These are phyloP conservation scores for Gossypium schwendimanii DNA, from an alignment of 441 rosid genomes.

Conservation along the genomic window DNA sequence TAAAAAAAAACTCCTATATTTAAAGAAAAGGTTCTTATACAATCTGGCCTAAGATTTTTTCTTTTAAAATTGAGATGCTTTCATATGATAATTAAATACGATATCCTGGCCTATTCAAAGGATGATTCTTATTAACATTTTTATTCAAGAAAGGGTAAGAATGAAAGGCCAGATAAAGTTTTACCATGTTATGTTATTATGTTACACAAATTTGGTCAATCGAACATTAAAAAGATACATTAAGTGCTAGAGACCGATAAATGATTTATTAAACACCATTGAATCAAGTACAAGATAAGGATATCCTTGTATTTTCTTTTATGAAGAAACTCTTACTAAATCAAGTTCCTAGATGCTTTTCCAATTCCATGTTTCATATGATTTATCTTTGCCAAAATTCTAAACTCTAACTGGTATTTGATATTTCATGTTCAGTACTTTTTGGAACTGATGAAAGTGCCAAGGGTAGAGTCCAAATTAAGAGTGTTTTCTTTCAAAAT, in stretches of 20 bases:
- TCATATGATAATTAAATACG: neutral
- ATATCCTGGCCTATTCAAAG: neutral
- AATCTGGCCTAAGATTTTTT: neutral
- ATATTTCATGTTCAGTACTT: slow-evolving; percentile 51
- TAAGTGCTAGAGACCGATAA: neutral
- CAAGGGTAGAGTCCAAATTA: slow-evolving; percentile 91
- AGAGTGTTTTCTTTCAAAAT: slow-evolving; percentile 96
- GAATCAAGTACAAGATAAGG: neutral
- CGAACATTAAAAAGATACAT: neutral
- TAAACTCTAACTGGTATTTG: neutral
- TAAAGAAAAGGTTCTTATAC: neutral
- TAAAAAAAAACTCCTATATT: neutral
- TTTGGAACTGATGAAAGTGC: slow-evolving; percentile 95
- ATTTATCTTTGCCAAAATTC: neutral
- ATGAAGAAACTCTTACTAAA: neutral
- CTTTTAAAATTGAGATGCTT: slow-evolving; percentile 2
- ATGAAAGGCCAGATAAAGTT: slow-evolving; percentile 4
- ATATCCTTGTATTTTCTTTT: neutral
- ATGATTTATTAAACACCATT: neutral
- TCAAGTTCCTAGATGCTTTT: neutral
- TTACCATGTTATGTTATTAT: neutral
- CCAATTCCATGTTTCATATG: neutral
- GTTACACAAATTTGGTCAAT: neutral
- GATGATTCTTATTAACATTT: neutral
- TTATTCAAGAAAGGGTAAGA: neutral